Conservation (phyloP, 139 green algal species). For the Tetraselmis striata region DNA sequence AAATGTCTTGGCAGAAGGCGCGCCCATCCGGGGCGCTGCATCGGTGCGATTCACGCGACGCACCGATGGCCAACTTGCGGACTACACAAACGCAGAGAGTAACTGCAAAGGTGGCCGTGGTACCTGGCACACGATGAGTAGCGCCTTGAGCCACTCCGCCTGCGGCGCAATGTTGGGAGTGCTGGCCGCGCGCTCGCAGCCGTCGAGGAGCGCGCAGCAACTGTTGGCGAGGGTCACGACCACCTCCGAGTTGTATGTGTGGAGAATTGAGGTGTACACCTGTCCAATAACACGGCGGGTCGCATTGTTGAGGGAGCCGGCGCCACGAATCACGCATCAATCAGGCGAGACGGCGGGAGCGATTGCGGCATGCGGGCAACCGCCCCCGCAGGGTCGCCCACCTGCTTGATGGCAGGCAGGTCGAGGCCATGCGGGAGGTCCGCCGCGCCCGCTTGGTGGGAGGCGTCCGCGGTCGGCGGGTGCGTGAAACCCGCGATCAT, state of each 20-base stretch:
- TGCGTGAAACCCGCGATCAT: slow-evolving; percentile 20
- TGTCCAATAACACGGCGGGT: not conserved
- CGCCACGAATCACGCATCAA: too few relatives aligned
- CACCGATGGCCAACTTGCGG: too few relatives aligned
- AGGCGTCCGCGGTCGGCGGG: not conserved
- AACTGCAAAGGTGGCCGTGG: too few relatives aligned
- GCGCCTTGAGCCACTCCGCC: slow-evolving; percentile 15
- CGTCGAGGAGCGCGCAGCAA: slow-evolving; percentile 32
- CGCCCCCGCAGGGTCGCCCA: too few relatives aligned
- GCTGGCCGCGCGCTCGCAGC: slow-evolving; percentile 7
- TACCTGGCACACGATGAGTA: not conserved
- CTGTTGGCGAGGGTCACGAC: slow-evolving; percentile 29
- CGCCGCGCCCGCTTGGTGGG: not conserved
- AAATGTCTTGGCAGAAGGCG: too few relatives aligned
- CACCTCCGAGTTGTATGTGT: slow-evolving; percentile 38
- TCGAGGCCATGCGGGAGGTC: slow-evolving; percentile 17
- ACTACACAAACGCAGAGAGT: too few relatives aligned
- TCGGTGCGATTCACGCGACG: too few relatives aligned
- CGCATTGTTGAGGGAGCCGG: too few relatives aligned
- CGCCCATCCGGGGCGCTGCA: too few relatives aligned
- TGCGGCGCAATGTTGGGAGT: slow-evolving; percentile 1
- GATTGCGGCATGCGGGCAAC: too few relatives aligned
- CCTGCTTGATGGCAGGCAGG: slow-evolving; percentile 7
- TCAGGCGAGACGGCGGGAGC: too few relatives aligned
- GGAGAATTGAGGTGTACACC: slow-evolving; percentile 27